Evolutionary conservation across 1,284 basidiomycete species (phyloP), one percentile per base, ranked within the genome.

Genomic region (Ustilago bromivora): DNA sequence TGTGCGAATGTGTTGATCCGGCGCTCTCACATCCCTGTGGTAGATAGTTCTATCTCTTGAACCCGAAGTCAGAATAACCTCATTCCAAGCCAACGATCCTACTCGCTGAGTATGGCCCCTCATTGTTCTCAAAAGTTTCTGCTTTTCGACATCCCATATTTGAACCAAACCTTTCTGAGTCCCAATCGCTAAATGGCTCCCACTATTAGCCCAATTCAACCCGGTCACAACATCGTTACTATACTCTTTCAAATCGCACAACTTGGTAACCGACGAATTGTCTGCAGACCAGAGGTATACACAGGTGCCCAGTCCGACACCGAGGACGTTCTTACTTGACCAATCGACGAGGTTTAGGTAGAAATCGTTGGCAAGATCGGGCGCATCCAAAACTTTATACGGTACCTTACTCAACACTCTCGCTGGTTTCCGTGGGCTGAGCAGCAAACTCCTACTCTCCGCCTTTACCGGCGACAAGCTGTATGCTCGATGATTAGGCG

Each of bases 311-410:
- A 99, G 89, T 0, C 96, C 97, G 2, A 99, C 97, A 12, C 93
- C 95, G 0, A 99, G 90, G 0, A 98, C 91, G 84, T 99, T 98
- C 9, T 94, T 95, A 60, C 92, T 92, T 1, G 93, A 95, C 96
- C 97, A 99, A 76, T 98, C 96, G 17, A 99, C 95, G 17, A 99
- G 90, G 83, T 99, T 99, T 74, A 99, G 92, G 84, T 99, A 99
- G 87, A 98, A 99, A 86, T 99, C 97, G 86, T 99, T 96, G 23
- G 80, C 83, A 19, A 99, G 91, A 74, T 98, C 96, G 0, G 96
- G 97, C 1, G 97, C 97, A 85, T 99, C 96, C 28, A 99, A 90
- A 0, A 99, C 96, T 77, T 98, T 92, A 88, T 96, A 99, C 0
- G 97, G 97, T 0, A 96, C 97, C 86, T 96, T 96, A 87, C 93